phyloP scores from a whole-genome alignment of 1,139 yeast species.

The Hansenula anomala region DNA sequence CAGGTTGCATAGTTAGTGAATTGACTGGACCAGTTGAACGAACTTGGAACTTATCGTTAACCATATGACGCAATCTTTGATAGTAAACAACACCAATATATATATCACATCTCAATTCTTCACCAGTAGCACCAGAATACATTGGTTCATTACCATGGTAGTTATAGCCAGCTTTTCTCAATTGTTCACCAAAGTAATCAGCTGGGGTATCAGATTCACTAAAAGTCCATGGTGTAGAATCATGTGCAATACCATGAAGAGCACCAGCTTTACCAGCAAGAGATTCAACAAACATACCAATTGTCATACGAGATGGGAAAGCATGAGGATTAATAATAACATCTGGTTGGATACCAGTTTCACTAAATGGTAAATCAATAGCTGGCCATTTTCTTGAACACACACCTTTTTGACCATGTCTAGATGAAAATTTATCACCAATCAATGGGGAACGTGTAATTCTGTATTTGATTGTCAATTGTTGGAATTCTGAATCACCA shows the following conservation, averaged over 20 bases:
- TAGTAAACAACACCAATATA: constrained; percentile 98
- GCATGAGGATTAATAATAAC: constrained; percentile 99
- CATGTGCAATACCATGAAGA: constrained; percentile 92
- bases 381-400: constrained; percentile 99
- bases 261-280: constrained; percentile 98
- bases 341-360: constrained; percentile 86
- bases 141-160: constrained; percentile 97
- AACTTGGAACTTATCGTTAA: constrained; percentile 97
- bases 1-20: constrained; percentile 95
- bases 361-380: constrained; percentile 90
- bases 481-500: constrained; percentile 80
- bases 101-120: constrained; percentile 92
- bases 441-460: constrained; percentile 89
- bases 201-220: constrained; percentile 94
- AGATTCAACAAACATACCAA: constrained; percentile 95
- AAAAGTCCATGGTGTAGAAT: constrained; percentile 95
- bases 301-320: constrained; percentile 99
- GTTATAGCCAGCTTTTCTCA: constrained; percentile 85
- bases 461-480: constrained; percentile 87
- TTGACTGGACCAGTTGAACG: constrained; percentile 99
- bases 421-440: constrained; percentile 95
- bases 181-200: constrained; percentile 94
- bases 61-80: constrained; percentile 98
- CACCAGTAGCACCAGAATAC: constrained; percentile 98
- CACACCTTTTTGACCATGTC: constrained; percentile 99